These are phyloP conservation scores for Aquilaria yunnanensis DNA, from an alignment of 345 rosid genomes.

Conservation along the genomic window DNA sequence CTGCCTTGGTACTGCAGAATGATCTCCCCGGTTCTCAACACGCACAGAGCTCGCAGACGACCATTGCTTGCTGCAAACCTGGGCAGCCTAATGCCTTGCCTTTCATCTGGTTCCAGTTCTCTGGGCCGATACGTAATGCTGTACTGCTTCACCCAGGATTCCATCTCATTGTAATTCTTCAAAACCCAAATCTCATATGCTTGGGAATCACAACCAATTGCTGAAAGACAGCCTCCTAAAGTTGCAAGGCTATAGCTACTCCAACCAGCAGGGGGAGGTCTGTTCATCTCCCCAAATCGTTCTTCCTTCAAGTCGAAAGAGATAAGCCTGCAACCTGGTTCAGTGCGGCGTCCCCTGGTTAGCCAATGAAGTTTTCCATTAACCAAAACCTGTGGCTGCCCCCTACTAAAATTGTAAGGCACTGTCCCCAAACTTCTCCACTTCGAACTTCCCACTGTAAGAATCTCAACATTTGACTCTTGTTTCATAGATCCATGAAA, in stretches of 20 bases:
- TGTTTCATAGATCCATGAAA: conserved; percentile 9
- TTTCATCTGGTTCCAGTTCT: conserved; percentile 1
- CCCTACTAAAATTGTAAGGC: neutral
- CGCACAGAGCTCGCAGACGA: conserved; percentile 5
- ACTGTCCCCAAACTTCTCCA: conserved; percentile 22
- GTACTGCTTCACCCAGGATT: conserved; percentile 26
- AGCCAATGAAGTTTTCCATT: conserved; percentile 31
- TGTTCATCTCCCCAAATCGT: conserved; percentile 14
- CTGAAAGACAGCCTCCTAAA: conserved; percentile 21
- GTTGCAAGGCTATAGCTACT: neutral
- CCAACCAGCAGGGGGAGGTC: conserved; percentile 2
- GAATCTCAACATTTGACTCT: conserved; percentile 30
- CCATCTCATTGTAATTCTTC: conserved; percentile 19
- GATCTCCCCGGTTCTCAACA: conserved; percentile 20
- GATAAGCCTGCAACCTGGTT: conserved; percentile 6
- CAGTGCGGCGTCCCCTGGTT: neutral
- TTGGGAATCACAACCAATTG: neutral
- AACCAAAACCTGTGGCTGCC: conserved; percentile 16
- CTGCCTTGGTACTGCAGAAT: conserved; percentile 16
- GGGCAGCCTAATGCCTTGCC: neutral
- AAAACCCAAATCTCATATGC: conserved; percentile 19
- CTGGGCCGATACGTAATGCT: conserved; percentile 8
- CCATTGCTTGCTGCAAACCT: neutral
- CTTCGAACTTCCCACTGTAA: conserved; percentile 20
- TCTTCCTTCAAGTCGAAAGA: conserved; percentile 24